phyloP scores from a whole-genome alignment of 139 green algal species.

The Chlorella sp. region DNA sequence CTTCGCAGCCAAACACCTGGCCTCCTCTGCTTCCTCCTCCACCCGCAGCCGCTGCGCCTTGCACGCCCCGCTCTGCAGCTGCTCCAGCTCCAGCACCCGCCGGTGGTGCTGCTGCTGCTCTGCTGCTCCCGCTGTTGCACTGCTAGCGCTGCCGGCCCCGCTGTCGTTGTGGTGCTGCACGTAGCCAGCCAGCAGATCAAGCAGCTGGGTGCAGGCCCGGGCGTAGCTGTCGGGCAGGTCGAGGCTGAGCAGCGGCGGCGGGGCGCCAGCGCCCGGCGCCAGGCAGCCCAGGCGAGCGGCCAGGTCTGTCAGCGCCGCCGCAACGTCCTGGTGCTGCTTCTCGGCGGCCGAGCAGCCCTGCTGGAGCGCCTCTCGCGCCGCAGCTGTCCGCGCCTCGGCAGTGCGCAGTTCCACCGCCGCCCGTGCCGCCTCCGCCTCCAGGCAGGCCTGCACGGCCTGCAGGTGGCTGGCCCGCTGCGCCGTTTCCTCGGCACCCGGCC shows the following conservation, averaged over 20 bases:
- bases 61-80: not conserved
- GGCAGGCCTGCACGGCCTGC: not conserved
- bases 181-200: conserved; percentile 18
- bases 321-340: not conserved
- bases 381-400: not conserved
- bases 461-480: not conserved
- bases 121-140: not conserved
- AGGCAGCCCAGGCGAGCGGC: not conserved
- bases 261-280: not conserved
- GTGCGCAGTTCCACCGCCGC: not conserved
- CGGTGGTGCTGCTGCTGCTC: not conserved
- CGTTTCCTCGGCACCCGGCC: not conserved
- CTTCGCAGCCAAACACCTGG: too few species aligned
- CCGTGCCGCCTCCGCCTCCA: not conserved
- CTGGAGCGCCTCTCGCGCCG: not conserved
- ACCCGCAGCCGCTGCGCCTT: conserved; percentile 2
- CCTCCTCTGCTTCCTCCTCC: conserved; percentile 10
- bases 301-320: not conserved
- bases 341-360: not conserved
- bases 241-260: not conserved
- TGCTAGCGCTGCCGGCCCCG: not conserved
- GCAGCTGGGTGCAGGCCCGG: not conserved
- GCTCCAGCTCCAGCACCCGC: conserved; percentile 16
- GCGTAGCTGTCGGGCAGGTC: conserved; percentile 21
- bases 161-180: conserved; percentile 8